Evolutionary conservation across 352 stramenopile species (phyloP).

Genomic region (Globisporangium parvum): DNA sequence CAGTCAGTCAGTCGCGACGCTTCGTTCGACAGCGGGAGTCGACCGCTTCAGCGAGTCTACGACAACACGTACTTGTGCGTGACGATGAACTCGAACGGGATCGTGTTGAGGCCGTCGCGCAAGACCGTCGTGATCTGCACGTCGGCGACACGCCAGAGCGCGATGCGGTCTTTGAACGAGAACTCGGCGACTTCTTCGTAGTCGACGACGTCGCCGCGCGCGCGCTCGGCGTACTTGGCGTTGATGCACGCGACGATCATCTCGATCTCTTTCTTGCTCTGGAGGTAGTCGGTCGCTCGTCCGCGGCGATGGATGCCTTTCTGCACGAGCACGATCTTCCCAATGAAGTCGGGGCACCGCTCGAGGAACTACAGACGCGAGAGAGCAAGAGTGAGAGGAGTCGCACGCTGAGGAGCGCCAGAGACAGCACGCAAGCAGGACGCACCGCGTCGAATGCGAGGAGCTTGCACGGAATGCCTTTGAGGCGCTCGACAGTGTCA

Average conservation of each 20-base stretch:
- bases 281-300: conserved; percentile 90
- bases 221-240: conserved; percentile 61
- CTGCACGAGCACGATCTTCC: conserved; percentile 78
- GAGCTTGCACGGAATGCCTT: conserved; percentile 96
- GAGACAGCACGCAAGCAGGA: neutral
- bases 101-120: conserved; percentile 71
- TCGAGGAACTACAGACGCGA: conserved; percentile 70
- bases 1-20: too few species aligned
- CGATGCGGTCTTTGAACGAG: conserved; percentile 59
- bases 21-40: too few species aligned
- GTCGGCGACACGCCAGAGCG: conserved; percentile 69
- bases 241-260: conserved; percentile 91
- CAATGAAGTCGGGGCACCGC: conserved; percentile 72
- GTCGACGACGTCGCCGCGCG: conserved; percentile 52
- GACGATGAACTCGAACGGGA: conserved; percentile 80
- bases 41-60: neutral
- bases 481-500: conserved; percentile 93
- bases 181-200: conserved; percentile 77
- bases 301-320: conserved; percentile 78
- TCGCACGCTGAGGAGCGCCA: too few species aligned
- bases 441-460: conserved; percentile 87
- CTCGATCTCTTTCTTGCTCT: conserved; percentile 93
- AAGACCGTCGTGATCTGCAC: conserved; percentile 75
- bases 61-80: conserved; percentile 48
- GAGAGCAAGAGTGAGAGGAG: too few species aligned